Conservation (phyloP, 306 rosid genomes). For the Cicer arietinum region DNA sequence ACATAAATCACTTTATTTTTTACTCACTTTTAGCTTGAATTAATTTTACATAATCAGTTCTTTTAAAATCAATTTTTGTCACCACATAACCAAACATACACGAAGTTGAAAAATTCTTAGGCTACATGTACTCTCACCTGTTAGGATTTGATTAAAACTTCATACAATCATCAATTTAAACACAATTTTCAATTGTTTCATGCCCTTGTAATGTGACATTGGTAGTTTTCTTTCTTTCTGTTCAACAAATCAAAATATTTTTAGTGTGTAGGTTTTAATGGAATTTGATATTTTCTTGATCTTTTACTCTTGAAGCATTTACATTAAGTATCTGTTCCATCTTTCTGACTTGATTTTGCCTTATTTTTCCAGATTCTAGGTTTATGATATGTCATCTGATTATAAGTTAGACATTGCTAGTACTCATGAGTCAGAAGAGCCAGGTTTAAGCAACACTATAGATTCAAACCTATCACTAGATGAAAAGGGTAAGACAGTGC, state of each 20-base stretch:
- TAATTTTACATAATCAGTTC: too few relatives aligned
- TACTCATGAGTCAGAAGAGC: slow-evolving; percentile 56
- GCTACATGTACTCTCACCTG: neutral
- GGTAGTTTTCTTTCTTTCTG: neutral
- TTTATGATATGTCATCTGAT: slow-evolving; percentile 63
- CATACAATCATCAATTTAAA: neutral
- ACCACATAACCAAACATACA: neutral
- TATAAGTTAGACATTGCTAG: slow-evolving; percentile 54
- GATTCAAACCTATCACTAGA: slow-evolving; percentile 38
- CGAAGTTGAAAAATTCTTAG: neutral
- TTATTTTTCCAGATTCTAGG: slow-evolving; percentile 42
- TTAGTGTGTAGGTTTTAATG: neutral
- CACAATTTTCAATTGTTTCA: slow-evolving; percentile 2
- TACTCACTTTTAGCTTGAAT: too few relatives aligned
- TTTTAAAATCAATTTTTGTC: too few relatives aligned
- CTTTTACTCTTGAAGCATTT: neutral
- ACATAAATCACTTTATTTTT: too few relatives aligned
- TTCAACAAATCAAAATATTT: neutral
- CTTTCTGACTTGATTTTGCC: slow-evolving; percentile 19
- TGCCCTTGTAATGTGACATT: neutral
- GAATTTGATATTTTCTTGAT: slow-evolving; percentile 12
- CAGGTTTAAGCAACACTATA: slow-evolving; percentile 42
- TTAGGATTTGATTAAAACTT: neutral
- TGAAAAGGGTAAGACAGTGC: slow-evolving; percentile 41
- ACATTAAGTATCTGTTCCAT: neutral